Evolutionary conservation across 1,139 yeast species (phyloP).

Genomic region (Magnusiomyces ingens): DNA sequence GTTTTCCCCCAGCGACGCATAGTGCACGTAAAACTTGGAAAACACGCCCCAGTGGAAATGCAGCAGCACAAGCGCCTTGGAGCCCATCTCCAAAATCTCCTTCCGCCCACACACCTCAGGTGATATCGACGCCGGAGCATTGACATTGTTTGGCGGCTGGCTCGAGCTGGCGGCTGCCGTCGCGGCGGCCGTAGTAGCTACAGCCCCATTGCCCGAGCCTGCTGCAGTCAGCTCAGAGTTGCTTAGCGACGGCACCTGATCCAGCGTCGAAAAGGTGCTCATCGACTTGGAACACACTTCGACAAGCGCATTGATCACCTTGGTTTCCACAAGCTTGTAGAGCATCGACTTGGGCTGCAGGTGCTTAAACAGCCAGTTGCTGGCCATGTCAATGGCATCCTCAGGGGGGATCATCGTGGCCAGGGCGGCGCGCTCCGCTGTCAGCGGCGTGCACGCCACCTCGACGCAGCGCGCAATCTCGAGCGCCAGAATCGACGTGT

Average conservation of each 20-base stretch:
- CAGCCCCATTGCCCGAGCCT: neutral
- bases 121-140: neutral
- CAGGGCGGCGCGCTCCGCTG: neutral
- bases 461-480: slow-evolving; percentile 51
- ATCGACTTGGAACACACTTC: slow-evolving; percentile 18
- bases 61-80: slow-evolving; percentile 50
- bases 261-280: slow-evolving; percentile 21
- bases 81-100: slow-evolving; percentile 24
- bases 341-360: slow-evolving; percentile 79
- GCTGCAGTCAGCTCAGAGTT: slow-evolving; percentile 11
- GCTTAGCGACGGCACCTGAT: slow-evolving; percentile 17
- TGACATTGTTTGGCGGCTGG: neutral
- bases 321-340: slow-evolving; percentile 66
- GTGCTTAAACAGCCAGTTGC: slow-evolving; percentile 77
- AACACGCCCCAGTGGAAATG: slow-evolving; percentile 75
- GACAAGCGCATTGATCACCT: slow-evolving; percentile 25
- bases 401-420: slow-evolving; percentile 6
- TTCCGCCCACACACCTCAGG: slow-evolving; percentile 1
- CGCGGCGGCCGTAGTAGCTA: slow-evolving; percentile 1
- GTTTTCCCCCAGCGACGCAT: slow-evolving; percentile 14
- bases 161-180: slow-evolving; percentile 6
- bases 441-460: neutral
- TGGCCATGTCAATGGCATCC: slow-evolving; percentile 49
- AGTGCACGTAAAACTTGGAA: slow-evolving; percentile 35
- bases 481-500: slow-evolving; percentile 63